phyloP scores from a whole-genome alignment of 495 filamentous ascomycete species.

The Saxispiralis lemnorum region DNA sequence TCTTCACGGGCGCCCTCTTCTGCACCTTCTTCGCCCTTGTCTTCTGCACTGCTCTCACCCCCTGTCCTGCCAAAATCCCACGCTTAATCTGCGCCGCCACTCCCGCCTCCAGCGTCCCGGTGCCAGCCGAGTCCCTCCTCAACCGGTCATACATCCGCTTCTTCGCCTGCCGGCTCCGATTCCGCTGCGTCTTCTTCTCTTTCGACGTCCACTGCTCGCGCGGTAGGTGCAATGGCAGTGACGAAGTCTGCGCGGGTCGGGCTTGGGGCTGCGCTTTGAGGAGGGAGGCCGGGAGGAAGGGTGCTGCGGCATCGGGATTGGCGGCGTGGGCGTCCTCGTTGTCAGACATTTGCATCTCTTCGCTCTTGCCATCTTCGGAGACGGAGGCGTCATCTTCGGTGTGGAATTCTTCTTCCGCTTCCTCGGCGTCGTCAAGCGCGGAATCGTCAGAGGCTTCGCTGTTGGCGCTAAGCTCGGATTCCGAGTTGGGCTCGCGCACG shows the following conservation, averaged over 20 bases:
- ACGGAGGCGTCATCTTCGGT: no score
- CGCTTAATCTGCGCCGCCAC: conserved; percentile 10
- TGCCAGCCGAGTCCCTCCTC: conserved; percentile 1
- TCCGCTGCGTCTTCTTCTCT: conserved; percentile 4
- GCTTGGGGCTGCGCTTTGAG: conserved; percentile 3
- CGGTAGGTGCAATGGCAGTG: background rate
- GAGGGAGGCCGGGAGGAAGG: conserved; percentile 6
- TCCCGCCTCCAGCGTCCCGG: conserved; percentile 9
- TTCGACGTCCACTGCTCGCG: background rate
- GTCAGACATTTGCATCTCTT: background rate
- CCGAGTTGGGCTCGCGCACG: no score
- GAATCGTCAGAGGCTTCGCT: no score
- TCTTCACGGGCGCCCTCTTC: background rate
- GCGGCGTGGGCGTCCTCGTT: conserved; percentile 2
- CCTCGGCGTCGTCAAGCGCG: no score
- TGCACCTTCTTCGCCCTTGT: conserved; percentile 1
- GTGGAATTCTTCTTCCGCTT: no score
- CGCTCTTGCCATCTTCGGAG: no score
- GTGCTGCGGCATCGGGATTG: background rate
- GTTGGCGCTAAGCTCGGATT: no score
- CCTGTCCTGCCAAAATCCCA: background rate
- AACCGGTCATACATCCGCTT: conserved; percentile 4
- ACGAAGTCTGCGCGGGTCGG: no score
- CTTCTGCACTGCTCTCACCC: background rate
- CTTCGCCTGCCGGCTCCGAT: conserved; percentile 3